Evolutionary conservation across 441 rosid species (phyloP).

Genomic region (Gossypium armourianum): DNA sequence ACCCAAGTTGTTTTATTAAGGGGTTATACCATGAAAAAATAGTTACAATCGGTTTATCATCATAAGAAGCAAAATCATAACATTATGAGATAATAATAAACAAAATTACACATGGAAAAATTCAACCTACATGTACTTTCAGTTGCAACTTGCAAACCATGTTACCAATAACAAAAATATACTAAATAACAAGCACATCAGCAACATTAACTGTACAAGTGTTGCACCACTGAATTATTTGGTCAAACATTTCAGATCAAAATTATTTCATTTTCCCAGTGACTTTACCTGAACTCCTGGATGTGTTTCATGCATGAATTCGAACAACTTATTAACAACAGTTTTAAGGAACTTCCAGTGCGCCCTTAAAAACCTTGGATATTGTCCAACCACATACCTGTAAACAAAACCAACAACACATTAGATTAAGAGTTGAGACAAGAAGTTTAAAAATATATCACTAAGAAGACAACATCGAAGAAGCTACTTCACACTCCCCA

Average conservation of each 20-base stretch:
- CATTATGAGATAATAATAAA: background rate
- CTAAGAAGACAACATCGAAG: background rate
- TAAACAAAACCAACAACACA: constrained; percentile 14
- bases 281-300: constrained; percentile 91
- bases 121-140: background rate
- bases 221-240: background rate
- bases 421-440: background rate
- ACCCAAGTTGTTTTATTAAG: background rate
- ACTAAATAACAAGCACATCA: background rate
- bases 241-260: background rate
- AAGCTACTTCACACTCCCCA: background rate
- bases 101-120: background rate
- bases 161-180: background rate
- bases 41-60: background rate
- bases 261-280: background rate
- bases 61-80: background rate
- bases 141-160: background rate
- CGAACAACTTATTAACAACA: constrained; percentile 95
- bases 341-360: constrained; percentile 99
- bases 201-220: background rate
- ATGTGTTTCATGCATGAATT: constrained; percentile 99
- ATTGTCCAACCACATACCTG: constrained; percentile 99
- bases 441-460: background rate
- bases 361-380: constrained; percentile 98
- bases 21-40: background rate